Evolutionary conservation across 257 asterid genomes (phyloP).

Genomic region (Solanum gandarillasii): DNA sequence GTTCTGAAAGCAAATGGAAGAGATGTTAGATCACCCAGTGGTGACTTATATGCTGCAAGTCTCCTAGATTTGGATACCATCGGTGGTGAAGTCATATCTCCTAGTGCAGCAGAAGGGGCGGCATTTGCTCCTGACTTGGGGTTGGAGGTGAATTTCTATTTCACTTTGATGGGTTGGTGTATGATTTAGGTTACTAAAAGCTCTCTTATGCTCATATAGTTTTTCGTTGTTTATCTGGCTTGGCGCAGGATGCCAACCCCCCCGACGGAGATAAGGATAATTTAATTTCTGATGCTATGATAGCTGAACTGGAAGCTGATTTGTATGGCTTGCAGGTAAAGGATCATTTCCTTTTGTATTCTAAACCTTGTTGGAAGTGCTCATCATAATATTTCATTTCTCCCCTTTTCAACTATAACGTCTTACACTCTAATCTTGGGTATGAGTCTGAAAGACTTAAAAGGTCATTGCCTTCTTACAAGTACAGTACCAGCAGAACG

Average conservation of each 20-base stretch:
- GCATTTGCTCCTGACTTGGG: constrained; percentile 23
- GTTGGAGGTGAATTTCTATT: constrained; percentile 28
- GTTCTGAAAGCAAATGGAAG: constrained; percentile 11
- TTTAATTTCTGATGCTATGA: constrained; percentile 58
- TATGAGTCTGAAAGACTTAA: not conserved
- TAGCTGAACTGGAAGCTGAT: constrained; percentile 80
- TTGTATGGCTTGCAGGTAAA: constrained; percentile 70
- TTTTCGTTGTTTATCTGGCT: constrained; percentile 7
- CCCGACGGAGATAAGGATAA: constrained; percentile 18
- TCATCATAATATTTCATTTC: not conserved
- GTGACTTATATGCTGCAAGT: constrained; percentile 9
- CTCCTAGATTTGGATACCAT: constrained; percentile 15
- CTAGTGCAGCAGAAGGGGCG: constrained; percentile 21
- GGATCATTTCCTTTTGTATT: not conserved
- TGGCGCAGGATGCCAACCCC: constrained; percentile 36
- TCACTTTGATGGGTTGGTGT: not conserved
- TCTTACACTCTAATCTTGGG: not conserved
- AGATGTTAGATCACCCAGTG: constrained; percentile 13
- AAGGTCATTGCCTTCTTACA: not conserved
- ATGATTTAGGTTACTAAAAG: not conserved
- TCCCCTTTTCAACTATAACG: not conserved
- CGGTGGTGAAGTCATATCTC: constrained; percentile 10
- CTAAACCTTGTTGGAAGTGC: not conserved
- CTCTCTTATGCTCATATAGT: not conserved
- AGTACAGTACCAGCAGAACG: not conserved